Conservation (phyloP, 2,329 filamentous ascomycete genomes). For the Amesomyces nigricolor region DNA sequence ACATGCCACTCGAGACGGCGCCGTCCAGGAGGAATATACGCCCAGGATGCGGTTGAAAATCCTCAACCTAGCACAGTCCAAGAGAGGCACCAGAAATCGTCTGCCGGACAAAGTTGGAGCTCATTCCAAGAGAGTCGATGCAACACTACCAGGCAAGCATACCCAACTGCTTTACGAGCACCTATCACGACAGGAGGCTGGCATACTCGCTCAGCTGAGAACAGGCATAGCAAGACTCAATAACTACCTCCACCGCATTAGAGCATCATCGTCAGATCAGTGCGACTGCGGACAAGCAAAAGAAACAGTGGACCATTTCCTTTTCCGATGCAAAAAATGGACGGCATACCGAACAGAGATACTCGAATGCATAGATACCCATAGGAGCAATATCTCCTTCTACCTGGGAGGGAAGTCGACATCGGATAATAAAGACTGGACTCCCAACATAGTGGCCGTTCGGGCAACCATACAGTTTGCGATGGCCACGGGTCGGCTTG, state of each 20-base stretch:
- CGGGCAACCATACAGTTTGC: conserved; percentile 1
- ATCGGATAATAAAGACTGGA: conserved; percentile 1
- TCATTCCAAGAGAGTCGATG: conserved; percentile 10
- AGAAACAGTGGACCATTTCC: conserved; percentile 29
- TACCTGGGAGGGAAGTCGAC: not conserved
- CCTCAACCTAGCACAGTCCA: conserved; percentile 5
- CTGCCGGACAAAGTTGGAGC: conserved; percentile 8
- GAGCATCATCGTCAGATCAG: conserved; percentile 6
- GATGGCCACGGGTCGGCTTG: not conserved
- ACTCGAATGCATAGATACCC: conserved; percentile 4
- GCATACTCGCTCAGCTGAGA: conserved; percentile 1
- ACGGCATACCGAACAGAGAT: conserved; percentile 14
- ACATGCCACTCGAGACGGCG: not conserved
- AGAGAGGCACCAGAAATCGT: conserved; percentile 3
- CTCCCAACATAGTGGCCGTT: not conserved
- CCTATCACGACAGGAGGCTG: conserved; percentile 7
- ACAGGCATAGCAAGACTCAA: conserved; percentile 13
- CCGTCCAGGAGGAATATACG: not conserved
- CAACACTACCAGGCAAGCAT: conserved; percentile 11
- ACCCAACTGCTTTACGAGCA: conserved; percentile 9
- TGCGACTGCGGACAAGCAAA: conserved; percentile 17
- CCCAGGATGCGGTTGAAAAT: conserved; percentile 7
- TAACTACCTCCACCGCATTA: conserved; percentile 12
- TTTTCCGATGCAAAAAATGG: conserved; percentile 29
- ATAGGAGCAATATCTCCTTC: conserved; percentile 1